Percentiles rank a stretch among this genome's conserved stretches.
phyloP scores from a whole-genome alignment of 78 protist genomes.

The Dictyostelium capitatum region DNA sequence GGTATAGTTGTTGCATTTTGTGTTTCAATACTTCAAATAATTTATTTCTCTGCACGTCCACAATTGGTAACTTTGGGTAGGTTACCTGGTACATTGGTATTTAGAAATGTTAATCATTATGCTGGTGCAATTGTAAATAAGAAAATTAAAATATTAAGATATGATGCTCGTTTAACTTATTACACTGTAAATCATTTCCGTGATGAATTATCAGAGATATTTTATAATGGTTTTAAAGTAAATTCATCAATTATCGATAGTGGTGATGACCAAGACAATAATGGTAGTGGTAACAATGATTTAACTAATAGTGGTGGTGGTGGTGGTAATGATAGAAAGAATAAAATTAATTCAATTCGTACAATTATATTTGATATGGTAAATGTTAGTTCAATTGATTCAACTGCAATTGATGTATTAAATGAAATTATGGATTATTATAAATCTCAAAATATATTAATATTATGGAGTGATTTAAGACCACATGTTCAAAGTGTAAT shows the following conservation, averaged over 20 bases:
- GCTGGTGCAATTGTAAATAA: conserved; percentile 43
- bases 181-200: conserved; percentile 74
- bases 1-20: conserved; percentile 69
- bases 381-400: conserved; percentile 63
- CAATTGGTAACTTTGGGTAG: conserved; percentile 63
- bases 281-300: background rate
- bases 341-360: background rate
- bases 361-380: conserved; percentile 44
- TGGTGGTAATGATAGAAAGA: background rate
- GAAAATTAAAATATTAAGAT: conserved; percentile 60
- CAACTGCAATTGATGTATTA: conserved; percentile 71
- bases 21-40: conserved; percentile 70
- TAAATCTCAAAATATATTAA: background rate
- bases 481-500: background rate
- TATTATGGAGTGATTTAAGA: conserved; percentile 57
- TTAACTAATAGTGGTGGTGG: background rate
- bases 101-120: conserved; percentile 60
- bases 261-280: too few relatives aligned
- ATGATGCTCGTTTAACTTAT: conserved; percentile 72
- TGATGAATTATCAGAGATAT: background rate
- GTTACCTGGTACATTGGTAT: conserved; percentile 68
- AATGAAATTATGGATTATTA: conserved; percentile 55
- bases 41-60: conserved; percentile 76
- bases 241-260: too few relatives aligned
- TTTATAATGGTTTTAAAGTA: too few relatives aligned